Evolutionary conservation across 2,329 filamentous ascomycete genomes (phyloP).

Genomic region (Diaporthe sp.): DNA sequence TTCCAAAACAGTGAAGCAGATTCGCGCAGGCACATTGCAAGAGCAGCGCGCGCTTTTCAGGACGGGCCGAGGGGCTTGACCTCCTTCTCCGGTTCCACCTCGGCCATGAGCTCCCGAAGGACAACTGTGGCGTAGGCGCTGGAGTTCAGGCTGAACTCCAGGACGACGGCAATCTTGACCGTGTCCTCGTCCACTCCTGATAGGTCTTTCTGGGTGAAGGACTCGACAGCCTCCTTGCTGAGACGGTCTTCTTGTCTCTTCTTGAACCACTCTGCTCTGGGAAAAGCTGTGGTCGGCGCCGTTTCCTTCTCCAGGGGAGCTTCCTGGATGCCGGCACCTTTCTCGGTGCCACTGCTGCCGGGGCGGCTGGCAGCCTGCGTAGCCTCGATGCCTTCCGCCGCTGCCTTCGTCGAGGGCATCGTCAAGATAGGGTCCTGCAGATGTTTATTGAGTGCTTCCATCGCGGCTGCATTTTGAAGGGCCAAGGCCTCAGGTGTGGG

Average conservation of each 20-base stretch:
- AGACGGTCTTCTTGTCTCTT: conserved; percentile 2
- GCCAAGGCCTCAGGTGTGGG: background rate
- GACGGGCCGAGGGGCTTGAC: conserved; percentile 34
- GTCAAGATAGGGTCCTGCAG: conserved; percentile 3
- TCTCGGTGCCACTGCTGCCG: conserved; percentile 3
- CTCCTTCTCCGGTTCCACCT: conserved; percentile 35
- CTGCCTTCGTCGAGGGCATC: background rate
- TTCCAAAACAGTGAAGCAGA: background rate
- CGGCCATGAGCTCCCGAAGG: conserved; percentile 53
- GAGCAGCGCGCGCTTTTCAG: background rate
- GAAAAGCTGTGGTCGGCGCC: background rate
- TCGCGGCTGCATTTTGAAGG: conserved; percentile 24
- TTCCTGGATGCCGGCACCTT: background rate
- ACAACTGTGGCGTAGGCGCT: conserved; percentile 57
- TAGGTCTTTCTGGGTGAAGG: conserved; percentile 45
- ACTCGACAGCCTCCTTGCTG: conserved; percentile 34
- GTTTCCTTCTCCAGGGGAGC: background rate
- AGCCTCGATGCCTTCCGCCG: background rate
- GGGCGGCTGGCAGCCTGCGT: background rate
- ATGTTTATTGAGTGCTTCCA: conserved; percentile 34
- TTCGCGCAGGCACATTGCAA: background rate
- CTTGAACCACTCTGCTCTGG: conserved; percentile 16
- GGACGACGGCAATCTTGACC: conserved; percentile 53
- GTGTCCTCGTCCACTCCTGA: conserved; percentile 43
- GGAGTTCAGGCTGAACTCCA: conserved; percentile 53